phyloP scores from a whole-genome alignment of 2,329 filamentous ascomycete species.

The Stagonosporopsis cucurbitacearum region DNA sequence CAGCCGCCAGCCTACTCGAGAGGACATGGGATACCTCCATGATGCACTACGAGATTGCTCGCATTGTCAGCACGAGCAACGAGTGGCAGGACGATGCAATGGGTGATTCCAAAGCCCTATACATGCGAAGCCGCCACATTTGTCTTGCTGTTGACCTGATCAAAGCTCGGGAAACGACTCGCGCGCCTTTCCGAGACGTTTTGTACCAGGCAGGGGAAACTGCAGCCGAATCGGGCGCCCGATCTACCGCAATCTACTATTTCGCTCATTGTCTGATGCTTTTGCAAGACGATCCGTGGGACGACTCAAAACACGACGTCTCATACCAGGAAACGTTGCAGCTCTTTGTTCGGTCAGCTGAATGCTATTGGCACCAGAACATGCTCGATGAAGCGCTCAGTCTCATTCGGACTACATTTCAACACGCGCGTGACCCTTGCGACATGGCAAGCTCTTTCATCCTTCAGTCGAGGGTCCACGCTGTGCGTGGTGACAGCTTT shows the following conservation, averaged over 20 bases:
- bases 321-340: slow-evolving; percentile 84
- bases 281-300: slow-evolving; percentile 82
- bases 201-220: slow-evolving; percentile 79
- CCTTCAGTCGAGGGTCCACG: slow-evolving; percentile 78
- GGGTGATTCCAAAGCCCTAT: slow-evolving; percentile 58
- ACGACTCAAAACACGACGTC: slow-evolving; percentile 70
- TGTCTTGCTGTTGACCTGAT: slow-evolving; percentile 79
- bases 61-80: slow-evolving; percentile 77
- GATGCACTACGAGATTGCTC: slow-evolving; percentile 91
- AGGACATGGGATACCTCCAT: slow-evolving; percentile 57
- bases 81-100: slow-evolving; percentile 63
- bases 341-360: slow-evolving; percentile 74
- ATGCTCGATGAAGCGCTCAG: slow-evolving; percentile 71
- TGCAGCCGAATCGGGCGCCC: slow-evolving; percentile 81
- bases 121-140: slow-evolving; percentile 81
- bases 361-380: slow-evolving; percentile 81
- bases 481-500: slow-evolving; percentile 73
- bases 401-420: slow-evolving; percentile 73
- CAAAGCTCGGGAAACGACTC: slow-evolving; percentile 65
- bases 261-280: slow-evolving; percentile 78
- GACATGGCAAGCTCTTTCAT: slow-evolving; percentile 88
- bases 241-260: slow-evolving; percentile 81
- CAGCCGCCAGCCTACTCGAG: slow-evolving; percentile 67
- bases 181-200: slow-evolving; percentile 74
- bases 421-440: slow-evolving; percentile 71